Evolutionary conservation across 805 yeast species (phyloP).

Genomic region (Grigorovia transvaalensis): DNA sequence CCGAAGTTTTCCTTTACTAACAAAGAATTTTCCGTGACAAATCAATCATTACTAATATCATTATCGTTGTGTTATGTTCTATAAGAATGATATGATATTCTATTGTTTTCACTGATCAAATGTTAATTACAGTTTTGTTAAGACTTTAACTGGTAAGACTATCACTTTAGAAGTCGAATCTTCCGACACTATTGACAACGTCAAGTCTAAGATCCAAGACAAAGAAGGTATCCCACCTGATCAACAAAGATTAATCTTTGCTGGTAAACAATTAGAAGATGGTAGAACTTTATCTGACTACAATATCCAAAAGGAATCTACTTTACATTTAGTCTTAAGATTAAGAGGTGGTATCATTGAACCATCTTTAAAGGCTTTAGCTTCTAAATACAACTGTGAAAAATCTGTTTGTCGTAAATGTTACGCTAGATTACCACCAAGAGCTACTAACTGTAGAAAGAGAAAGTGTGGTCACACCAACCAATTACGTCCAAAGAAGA

Average conservation of each 20-base stretch:
- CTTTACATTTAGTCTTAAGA: conserved; percentile 61
- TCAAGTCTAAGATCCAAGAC: conserved; percentile 78
- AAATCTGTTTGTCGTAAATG: conserved; percentile 96
- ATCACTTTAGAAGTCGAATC: conserved; percentile 97
- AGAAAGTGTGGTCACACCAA: conserved; percentile 99
- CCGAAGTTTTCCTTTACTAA: too few relatives aligned
- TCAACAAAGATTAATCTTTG: conserved; percentile 58
- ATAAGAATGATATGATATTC: background rate
- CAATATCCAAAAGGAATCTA: conserved; percentile 64
- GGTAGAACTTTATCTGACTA: conserved; percentile 64
- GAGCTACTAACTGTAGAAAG: conserved; percentile 99
- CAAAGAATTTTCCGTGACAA: too few relatives aligned
- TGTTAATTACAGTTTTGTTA: conserved; percentile 55
- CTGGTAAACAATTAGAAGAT: conserved; percentile 63
- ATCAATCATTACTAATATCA: too few relatives aligned
- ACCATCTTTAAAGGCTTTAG: conserved; percentile 95
- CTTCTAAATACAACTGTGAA: conserved; percentile 98
- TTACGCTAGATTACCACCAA: conserved; percentile 99
- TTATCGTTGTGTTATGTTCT: background rate
- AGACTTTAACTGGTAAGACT: conserved; percentile 96
- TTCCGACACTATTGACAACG: conserved; percentile 94
- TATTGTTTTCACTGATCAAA: background rate
- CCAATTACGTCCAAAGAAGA: conserved; percentile 99
- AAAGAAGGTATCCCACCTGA: conserved; percentile 66
- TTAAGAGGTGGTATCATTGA: conserved; percentile 79